Base-by-base conservation (phyloP, 176 grass and related monocot genomes). In the Avena atlantica region DNA sequence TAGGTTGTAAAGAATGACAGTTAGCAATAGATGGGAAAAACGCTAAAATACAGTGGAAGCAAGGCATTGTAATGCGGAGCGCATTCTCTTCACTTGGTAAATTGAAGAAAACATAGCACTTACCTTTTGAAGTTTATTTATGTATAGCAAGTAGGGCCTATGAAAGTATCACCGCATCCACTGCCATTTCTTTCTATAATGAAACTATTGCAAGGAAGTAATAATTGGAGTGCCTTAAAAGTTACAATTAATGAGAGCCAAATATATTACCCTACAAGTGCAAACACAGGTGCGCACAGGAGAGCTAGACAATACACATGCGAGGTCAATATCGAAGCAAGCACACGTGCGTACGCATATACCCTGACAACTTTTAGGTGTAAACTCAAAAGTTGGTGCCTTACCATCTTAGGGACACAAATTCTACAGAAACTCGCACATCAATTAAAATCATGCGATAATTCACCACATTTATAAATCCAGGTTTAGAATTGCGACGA, bases 1-100 rank as follows among this genome's bases (percentile, higher is more conserved):
- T 69, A 23, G 47, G 53, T 78, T 50, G 27, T 2, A 62, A 70
- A 91, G 34, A 29, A 78, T 21, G 44, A 29, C 12, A 51, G 61
- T 84, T 63, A 91, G 82, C 66, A 84, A 75, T 40, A 15, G 29
- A 81, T 12, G 5, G 9, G 52, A 75, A 17, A 61, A 56, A 49
- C 5, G 11, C 31, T 7, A 21, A 60, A 1, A 25, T 21, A 74
- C 51, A 3, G 27, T 52, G 59, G 36, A 44, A 59, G 49, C 10
- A 48, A 60, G 3, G 34, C 19, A 49, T 19, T 15, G 9, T 17
- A 40, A 66, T 53, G 55, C n/a, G n/a, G 20, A 23, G 59, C 12
- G 20, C 2, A 4, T 78, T 15, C 7, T 78, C 36, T 78, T 37
- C 45, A 66, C 73, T 42, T 55, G 7, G 29, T 24, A 78, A 66